Evolutionary conservation across 305 asterid species (phyloP), one percentile per base, ranked within the genome.

Genomic region (Withania somnifera): DNA sequence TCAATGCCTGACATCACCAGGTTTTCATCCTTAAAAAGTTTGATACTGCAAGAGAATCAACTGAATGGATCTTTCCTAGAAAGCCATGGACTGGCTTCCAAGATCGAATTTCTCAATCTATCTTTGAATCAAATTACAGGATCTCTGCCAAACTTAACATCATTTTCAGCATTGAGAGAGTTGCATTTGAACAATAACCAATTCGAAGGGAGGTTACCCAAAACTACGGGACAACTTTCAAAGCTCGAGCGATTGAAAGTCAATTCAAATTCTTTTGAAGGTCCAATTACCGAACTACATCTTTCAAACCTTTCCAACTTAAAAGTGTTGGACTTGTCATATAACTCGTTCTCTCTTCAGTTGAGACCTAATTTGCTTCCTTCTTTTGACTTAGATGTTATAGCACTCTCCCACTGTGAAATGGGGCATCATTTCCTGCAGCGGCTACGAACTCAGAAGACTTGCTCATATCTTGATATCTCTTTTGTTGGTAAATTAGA

Each of bases 391-490:
- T 88, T 54, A 78, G 38, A 57, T 28, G 2, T 4, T 22, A 10
- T 86, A 15, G 2, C 1, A 7, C 82, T 88, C 26, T 83, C 85
- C 14, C 56, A 7, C 36, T 86, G 88, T 80, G 22, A 82, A 1
- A 30, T 86, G 67, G 87, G 87, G 58, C 81, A 84, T 52, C 83
- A 34, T 14, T 87, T 87, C 50, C 90, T 88, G 0, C 24, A 51
- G 6, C 83, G 90, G 90, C 71, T 87, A 78, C 64, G 9, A 22
- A 83, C 84, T 4, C 90, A 83, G 56, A 81, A 30, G 24, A 78
- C 34, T 19, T 7, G 83, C 40, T 42, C 53, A 11, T 0, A 2
- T 2, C 73, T 88, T 79, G 88, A 86, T 85, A 71, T 88, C 20
- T 88, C 86, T 20, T 20, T 22, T 28, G 80, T 83, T 60, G 82